Evolutionary conservation across 2,329 filamentous ascomycete species (phyloP).

Genomic region (Cordyceps javanica): DNA sequence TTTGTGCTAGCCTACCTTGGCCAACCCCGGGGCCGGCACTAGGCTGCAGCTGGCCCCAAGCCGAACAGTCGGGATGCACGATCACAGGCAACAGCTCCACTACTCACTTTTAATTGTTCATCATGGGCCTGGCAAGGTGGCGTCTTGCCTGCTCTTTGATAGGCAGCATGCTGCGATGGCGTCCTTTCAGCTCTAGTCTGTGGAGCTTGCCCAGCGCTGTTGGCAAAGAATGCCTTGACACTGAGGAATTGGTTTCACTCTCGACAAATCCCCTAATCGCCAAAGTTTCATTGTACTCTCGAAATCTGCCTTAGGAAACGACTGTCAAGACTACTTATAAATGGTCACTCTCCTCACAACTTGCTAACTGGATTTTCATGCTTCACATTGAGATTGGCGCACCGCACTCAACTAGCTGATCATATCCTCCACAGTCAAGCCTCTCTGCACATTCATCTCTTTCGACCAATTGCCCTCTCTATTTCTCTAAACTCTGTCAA

Average conservation of each 20-base stretch:
- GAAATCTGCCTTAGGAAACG: conserved; percentile 4
- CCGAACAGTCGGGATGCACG: not conserved
- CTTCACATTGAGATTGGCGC: not conserved
- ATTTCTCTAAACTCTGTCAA: not conserved
- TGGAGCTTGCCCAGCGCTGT: not conserved
- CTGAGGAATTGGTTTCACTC: not conserved
- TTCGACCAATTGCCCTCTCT: not conserved
- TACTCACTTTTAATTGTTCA: not conserved
- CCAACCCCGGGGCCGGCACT: not conserved
- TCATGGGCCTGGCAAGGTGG: not conserved
- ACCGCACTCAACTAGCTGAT: not conserved
- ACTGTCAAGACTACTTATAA: not conserved
- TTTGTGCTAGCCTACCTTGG: not conserved
- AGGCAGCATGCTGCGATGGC: conserved; percentile 4
- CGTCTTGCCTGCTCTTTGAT: not conserved
- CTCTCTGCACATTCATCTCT: not conserved
- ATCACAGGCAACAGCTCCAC: conserved; percentile 11
- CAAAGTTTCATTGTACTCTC: not conserved
- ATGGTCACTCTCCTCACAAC: not conserved
- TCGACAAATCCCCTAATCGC: not conserved
- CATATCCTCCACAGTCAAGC: not conserved
- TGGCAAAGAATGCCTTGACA: not conserved
- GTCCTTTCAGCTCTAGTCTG: conserved; percentile 7
- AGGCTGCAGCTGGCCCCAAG: not conserved
- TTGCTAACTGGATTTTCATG: not conserved